Conservation (phyloP, 768 basidiomycete genomes). For the Aureoboletus auriporus region DNA sequence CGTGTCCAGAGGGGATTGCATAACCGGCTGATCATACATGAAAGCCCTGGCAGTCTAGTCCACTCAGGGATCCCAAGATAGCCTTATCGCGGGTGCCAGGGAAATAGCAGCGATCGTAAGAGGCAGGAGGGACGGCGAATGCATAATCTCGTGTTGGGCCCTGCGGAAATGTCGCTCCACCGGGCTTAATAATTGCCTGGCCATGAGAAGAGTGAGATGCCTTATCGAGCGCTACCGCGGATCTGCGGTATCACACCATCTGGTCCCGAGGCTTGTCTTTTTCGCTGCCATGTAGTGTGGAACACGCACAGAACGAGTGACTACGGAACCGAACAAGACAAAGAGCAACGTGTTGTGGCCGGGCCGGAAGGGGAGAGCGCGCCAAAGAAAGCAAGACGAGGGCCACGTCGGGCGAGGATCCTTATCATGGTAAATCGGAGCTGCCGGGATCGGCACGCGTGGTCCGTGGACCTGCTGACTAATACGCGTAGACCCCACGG, state of each 20-base stretch:
- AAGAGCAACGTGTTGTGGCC: no score
- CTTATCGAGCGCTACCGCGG: constrained; percentile 19
- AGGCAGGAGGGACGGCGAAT: constrained; percentile 27
- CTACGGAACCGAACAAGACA: no score
- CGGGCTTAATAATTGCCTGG: constrained; percentile 9
- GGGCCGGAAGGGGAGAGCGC: constrained; percentile 11
- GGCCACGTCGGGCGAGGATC: constrained; percentile 4
- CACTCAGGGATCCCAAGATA: constrained; percentile 26
- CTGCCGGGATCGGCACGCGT: constrained; percentile 10
- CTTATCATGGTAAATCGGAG: constrained; percentile 22
- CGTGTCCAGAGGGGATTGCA: constrained; percentile 4
- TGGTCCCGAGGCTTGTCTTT: no score
- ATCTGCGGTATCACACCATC: constrained; percentile 14
- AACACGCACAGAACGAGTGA: no score
- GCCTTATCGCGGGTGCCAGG: constrained; percentile 21
- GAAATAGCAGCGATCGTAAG: constrained; percentile 14
- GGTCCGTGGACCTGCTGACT: constrained; percentile 29
- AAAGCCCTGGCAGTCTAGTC: constrained; percentile 25
- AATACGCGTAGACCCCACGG: constrained; percentile 7
- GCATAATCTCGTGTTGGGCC: constrained; percentile 15
- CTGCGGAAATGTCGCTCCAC: constrained; percentile 16
- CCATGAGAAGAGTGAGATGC: constrained; percentile 24
- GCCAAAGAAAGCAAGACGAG: constrained; percentile 1
- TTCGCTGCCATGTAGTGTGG: no score
- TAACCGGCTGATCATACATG: constrained; percentile 13